These are phyloP conservation scores for Ziziphus jujuba DNA, from an alignment of 306 rosid species.

Conservation along the genomic window DNA sequence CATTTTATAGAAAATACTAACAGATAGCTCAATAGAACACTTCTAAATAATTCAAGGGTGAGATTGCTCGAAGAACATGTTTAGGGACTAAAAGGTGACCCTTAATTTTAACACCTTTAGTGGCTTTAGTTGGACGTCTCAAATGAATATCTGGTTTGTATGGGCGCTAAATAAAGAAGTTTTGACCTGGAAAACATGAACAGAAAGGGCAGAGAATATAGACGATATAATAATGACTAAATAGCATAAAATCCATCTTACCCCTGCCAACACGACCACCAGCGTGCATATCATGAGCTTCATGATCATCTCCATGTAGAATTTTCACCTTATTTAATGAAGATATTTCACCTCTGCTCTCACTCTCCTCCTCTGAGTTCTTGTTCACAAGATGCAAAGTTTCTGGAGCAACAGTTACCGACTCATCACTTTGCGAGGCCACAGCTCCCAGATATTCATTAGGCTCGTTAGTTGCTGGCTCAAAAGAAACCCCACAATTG, in stretches of 20 bases:
- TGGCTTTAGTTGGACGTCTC: too few species aligned
- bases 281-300: slow-evolving; percentile 45
- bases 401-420: slow-evolving; percentile 37
- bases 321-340: slow-evolving; percentile 51
- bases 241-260: slow-evolving; percentile 26
- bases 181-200: slow-evolving; percentile 13
- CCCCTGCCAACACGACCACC: slow-evolving; percentile 67
- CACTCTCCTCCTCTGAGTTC: slow-evolving; percentile 35
- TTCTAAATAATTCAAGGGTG: too few species aligned
- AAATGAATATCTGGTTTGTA: background rate
- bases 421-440: slow-evolving; percentile 43
- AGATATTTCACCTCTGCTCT: slow-evolving; percentile 44
- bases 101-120: too few species aligned
- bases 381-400: slow-evolving; percentile 32
- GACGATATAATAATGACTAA: background rate
- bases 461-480: slow-evolving; percentile 38
- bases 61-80: too few species aligned
- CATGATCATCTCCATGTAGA: slow-evolving; percentile 54
- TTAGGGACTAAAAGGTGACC: too few species aligned
- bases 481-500: slow-evolving; percentile 27
- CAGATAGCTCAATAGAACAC: too few species aligned
- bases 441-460: slow-evolving; percentile 34
- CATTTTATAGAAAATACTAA: too few species aligned
- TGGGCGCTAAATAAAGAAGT: background rate
- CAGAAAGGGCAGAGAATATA: slow-evolving; percentile 4